Evolutionary conservation across 495 filamentous ascomycete species (phyloP), one percentile per base, ranked within the genome.

Genomic region (Aspergillus egyptiacus): DNA sequence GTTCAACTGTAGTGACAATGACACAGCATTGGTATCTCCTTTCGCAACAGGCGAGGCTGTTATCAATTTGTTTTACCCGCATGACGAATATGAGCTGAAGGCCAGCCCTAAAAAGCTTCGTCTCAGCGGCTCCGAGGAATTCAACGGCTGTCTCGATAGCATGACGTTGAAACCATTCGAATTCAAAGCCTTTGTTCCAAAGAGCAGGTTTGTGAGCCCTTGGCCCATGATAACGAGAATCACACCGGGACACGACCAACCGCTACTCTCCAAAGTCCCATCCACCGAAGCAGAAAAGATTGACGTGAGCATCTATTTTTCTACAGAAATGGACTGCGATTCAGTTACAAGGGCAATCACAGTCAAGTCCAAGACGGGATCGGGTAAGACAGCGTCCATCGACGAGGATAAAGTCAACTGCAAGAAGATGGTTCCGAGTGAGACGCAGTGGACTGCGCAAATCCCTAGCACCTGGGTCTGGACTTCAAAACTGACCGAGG

Each of bases 221-320:
- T 65, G 69, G 1, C 83, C 84, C 5, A 81, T 83, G 69, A 80
- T 88, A 53, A 86, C 84, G 8, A 71, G 72, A 37, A 82, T 87
- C 53, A 45, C 61, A 0, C 84, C 84, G 0, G 81, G 83, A 3
- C 84, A 88, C 54, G 84, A 88, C 49, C 51, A 59, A 0, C 78
- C 82, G 2, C 46, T 85, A 0, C 56, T 75, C 6, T 84, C 82
- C 0, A 73, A 65, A 3, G 72, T 70, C 5, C 47, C 32, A 11
- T 61, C 71, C 0, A 67, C 63, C 22, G 66, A 74, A 33, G 53
- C 66, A 6, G 75, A 84, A 31, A 60, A 61, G 2, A 54, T 83
- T 5, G 51, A 70, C 2, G 55, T 84, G 28, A 62, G 73, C 34
- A 45, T 88, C 11, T 75, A 81, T 39, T 88, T 82, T 64, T 83